phyloP scores from a whole-genome alignment of 106 monocot genomes.

The Platanthera guangdongensis region DNA sequence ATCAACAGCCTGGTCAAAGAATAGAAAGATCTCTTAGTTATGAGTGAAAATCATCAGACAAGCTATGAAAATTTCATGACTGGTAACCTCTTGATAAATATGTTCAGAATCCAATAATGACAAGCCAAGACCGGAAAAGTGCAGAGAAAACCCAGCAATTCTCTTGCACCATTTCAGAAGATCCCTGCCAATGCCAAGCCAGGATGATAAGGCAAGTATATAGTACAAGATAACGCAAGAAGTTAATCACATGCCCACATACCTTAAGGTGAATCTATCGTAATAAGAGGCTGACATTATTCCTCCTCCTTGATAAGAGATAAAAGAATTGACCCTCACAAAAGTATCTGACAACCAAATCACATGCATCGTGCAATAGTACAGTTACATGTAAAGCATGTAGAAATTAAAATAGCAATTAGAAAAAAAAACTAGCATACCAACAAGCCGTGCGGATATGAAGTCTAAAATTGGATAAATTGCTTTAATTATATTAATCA shows the following conservation, averaged over 20 bases:
- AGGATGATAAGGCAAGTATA: slow-evolving; percentile 9
- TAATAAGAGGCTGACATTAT: slow-evolving; percentile 17
- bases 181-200: slow-evolving; percentile 45
- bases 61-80: neutral
- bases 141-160: slow-evolving; percentile 28
- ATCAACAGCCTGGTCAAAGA: slow-evolving; percentile 60
- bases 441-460: slow-evolving; percentile 44
- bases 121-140: slow-evolving; percentile 28
- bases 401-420: neutral
- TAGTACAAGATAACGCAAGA: neutral
- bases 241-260: neutral
- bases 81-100: slow-evolving; percentile 77
- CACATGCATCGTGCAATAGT: slow-evolving; percentile 6
- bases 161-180: slow-evolving; percentile 92
- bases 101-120: slow-evolving; percentile 28
- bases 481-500: slow-evolving; percentile 51
- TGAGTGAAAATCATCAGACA: neutral
- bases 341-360: slow-evolving; percentile 45
- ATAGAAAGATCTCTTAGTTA: slow-evolving; percentile 3
- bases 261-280: slow-evolving; percentile 69
- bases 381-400: neutral
- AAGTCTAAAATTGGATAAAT: slow-evolving; percentile 53
- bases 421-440: slow-evolving; percentile 23
- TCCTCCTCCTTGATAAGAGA: slow-evolving; percentile 24
- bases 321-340: slow-evolving; percentile 34